These are phyloP conservation scores for Clonostachys chloroleuca DNA, from an alignment of 2,329 filamentous ascomycete genomes.

Conservation along the genomic window DNA sequence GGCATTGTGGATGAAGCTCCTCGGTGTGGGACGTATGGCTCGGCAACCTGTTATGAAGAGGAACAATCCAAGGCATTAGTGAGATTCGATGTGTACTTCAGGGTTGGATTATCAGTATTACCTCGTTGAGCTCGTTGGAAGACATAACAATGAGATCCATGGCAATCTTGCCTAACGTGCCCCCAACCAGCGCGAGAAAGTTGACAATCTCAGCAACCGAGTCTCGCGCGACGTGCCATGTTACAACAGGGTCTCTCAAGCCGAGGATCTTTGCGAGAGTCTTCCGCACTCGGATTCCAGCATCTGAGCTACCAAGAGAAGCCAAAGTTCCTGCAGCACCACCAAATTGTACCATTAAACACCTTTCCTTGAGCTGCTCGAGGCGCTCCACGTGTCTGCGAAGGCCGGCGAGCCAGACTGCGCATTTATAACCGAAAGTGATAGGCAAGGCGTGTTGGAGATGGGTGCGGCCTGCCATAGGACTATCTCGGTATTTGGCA, in stretches of 20 bases:
- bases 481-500: constrained; percentile 40
- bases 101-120: too few species aligned
- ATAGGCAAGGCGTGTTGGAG: constrained; percentile 52
- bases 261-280: constrained; percentile 41
- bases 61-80: too few species aligned
- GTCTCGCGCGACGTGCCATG: constrained; percentile 53
- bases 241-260: constrained; percentile 44
- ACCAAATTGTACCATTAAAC: constrained; percentile 49
- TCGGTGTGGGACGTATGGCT: constrained; percentile 49
- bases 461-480: constrained; percentile 54
- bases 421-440: constrained; percentile 55
- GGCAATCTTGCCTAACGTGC: constrained; percentile 49
- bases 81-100: too few species aligned
- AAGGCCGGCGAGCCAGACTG: constrained; percentile 46
- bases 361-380: constrained; percentile 35
- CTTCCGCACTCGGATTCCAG: constrained; percentile 42
- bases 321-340: constrained; percentile 52
- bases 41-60: constrained; percentile 27
- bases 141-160: constrained; percentile 53
- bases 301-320: constrained; percentile 39
- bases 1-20: constrained; percentile 53
- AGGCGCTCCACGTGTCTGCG: constrained; percentile 42
- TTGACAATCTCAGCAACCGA: constrained; percentile 47
- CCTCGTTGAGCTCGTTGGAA: constrained; percentile 42
- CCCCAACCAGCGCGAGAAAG: constrained; percentile 47